phyloP scores from a whole-genome alignment of 352 stramenopile species.

The Globisporangium orthogonon region DNA sequence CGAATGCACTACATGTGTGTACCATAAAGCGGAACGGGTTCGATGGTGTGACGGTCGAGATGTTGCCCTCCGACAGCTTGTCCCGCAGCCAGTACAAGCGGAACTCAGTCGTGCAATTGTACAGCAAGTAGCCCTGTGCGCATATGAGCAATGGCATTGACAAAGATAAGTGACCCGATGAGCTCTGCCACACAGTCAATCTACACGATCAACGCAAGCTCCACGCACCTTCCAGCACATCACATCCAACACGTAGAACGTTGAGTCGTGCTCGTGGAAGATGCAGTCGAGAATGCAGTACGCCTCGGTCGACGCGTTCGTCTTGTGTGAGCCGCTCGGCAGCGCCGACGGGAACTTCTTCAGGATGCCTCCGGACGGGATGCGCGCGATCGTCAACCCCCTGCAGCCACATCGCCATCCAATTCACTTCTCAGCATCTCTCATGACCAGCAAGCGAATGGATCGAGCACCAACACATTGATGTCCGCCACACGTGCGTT shows the following conservation, averaged over 20 bases:
- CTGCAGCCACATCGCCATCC: conserved; percentile 17
- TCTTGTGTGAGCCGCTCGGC: conserved; percentile 79
- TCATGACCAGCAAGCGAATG: not conserved
- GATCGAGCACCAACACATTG: not conserved
- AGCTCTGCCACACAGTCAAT: too few relatives aligned
- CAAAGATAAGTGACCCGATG: too few relatives aligned
- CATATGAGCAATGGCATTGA: not conserved
- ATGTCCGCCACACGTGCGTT: not conserved
- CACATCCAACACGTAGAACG: conserved; percentile 91
- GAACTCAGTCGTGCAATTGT: conserved; percentile 92
- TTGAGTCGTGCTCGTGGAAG: conserved; percentile 84
- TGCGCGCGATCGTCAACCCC: conserved; percentile 72
- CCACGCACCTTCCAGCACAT: conserved; percentile 87
- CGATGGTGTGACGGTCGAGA: conserved; percentile 31
- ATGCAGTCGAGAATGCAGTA: conserved; percentile 92
- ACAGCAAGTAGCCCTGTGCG: conserved; percentile 74
- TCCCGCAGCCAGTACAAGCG: conserved; percentile 89
- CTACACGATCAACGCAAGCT: not conserved
- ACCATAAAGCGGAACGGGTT: conserved; percentile 82
- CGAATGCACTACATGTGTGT: conserved; percentile 4
- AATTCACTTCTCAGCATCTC: not conserved
- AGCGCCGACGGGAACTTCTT: conserved; percentile 85
- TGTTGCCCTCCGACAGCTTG: conserved; percentile 78
- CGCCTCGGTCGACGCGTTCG: conserved; percentile 51
- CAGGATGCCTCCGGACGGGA: conserved; percentile 68